These are phyloP conservation scores for Mycena crocata DNA, from an alignment of 768 basidiomycete genomes.

Conservation along the genomic window DNA sequence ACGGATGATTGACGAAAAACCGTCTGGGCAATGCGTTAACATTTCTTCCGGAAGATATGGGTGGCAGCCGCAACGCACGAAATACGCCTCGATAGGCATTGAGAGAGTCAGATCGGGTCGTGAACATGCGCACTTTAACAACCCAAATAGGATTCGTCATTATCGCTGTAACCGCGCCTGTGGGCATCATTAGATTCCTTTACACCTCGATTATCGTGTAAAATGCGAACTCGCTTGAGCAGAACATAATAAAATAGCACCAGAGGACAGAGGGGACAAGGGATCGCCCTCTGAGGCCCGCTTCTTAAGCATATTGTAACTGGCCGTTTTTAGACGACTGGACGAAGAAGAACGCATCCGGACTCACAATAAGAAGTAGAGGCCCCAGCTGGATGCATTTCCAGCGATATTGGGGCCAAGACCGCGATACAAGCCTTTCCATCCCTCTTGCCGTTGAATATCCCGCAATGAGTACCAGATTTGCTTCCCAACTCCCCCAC, in stretches of 20 bases:
- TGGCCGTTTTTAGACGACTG: constrained; percentile 43
- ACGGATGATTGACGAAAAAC: constrained; percentile 74
- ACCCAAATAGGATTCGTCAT: constrained; percentile 99
- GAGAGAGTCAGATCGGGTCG: constrained; percentile 74
- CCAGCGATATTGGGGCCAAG: constrained; percentile 92
- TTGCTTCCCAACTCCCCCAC: constrained; percentile 72
- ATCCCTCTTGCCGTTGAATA: constrained; percentile 81
- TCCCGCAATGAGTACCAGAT: constrained; percentile 82
- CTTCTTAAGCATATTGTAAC: constrained; percentile 95
- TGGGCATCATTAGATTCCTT: constrained; percentile 18
- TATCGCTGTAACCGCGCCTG: constrained; percentile 93
- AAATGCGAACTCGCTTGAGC: constrained; percentile 93
- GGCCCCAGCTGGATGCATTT: constrained; percentile 96
- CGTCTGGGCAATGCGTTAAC: constrained; percentile 52
- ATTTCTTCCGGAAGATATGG: not conserved
- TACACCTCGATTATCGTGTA: constrained; percentile 28
- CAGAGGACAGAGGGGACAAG: constrained; percentile 74
- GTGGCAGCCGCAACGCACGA: constrained; percentile 64
- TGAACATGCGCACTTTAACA: constrained; percentile 97
- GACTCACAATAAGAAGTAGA: constrained; percentile 97
- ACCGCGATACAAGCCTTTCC: constrained; percentile 90
- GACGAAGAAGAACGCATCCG: constrained; percentile 18
- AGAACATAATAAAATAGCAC: constrained; percentile 87
- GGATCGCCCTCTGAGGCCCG: constrained; percentile 77
- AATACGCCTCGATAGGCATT: constrained; percentile 83